Evolutionary conservation across 2,329 filamentous ascomycete species (phyloP).

Genomic region (Aspergillus udagawae): DNA sequence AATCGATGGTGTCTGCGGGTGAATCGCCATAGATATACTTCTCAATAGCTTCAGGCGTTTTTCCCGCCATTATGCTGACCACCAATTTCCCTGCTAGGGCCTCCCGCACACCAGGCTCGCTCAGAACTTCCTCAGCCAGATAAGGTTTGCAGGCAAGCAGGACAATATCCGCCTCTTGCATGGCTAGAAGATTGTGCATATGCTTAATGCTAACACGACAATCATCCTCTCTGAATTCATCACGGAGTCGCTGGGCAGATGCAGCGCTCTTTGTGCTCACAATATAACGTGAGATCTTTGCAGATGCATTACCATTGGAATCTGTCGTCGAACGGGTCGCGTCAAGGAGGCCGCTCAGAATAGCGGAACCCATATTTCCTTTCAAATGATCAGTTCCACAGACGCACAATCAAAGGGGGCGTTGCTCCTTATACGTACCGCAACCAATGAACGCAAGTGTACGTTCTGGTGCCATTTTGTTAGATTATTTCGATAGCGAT

Average conservation of each 20-base stretch:
- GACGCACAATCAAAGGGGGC: neutral
- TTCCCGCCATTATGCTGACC: conserved; percentile 49
- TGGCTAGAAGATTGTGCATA: conserved; percentile 32
- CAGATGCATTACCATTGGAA: neutral
- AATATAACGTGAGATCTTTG: conserved; percentile 27
- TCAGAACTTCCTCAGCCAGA: conserved; percentile 38
- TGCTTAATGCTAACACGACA: conserved; percentile 29
- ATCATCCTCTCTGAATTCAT: conserved; percentile 23
- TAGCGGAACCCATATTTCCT: conserved; percentile 39
- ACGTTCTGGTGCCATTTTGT: conserved; percentile 4
- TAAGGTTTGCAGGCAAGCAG: conserved; percentile 47
- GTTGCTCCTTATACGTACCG: conserved; percentile 4
- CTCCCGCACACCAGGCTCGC: conserved; percentile 30
- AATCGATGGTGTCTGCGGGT: neutral
- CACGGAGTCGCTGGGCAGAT: conserved; percentile 31
- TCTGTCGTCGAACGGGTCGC: conserved; percentile 13
- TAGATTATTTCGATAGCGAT: neutral
- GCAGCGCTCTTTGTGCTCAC: conserved; percentile 37
- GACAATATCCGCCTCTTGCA: conserved; percentile 36
- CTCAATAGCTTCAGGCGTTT: conserved; percentile 34
- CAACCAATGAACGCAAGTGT: conserved; percentile 18
- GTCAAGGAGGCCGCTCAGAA: conserved; percentile 31
- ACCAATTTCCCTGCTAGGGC: conserved; percentile 45
- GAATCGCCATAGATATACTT: conserved; percentile 20
- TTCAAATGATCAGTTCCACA: neutral